Percentiles rank a stretch among this genome's conserved stretches.
Evolutionary conservation across 1,284 basidiomycete species (phyloP).

Genomic region (Ustilago curta): DNA sequence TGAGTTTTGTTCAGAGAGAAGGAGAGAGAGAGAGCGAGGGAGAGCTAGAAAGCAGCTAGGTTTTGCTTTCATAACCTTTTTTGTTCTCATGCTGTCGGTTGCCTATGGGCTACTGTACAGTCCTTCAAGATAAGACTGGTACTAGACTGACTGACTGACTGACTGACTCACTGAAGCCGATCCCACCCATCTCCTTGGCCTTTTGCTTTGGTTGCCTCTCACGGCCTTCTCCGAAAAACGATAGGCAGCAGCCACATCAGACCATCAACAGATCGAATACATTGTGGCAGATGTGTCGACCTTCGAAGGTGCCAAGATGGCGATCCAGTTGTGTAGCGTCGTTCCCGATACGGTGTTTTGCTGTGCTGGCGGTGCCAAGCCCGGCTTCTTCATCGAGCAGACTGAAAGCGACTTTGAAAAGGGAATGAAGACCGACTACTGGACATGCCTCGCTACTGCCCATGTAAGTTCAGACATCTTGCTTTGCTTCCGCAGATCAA

Average conservation of each 20-base stretch:
- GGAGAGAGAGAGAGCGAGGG: too few species aligned
- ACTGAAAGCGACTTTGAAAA: conserved; percentile 75
- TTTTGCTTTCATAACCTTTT: too few species aligned
- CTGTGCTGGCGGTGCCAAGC: conserved; percentile 79
- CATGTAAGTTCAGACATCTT: conserved; percentile 73
- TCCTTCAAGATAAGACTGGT: too few species aligned
- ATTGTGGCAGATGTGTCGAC: conserved; percentile 63
- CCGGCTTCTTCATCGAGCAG: conserved; percentile 80
- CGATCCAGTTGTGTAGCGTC: conserved; percentile 57
- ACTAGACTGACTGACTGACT: too few species aligned
- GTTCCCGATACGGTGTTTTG: conserved; percentile 79
- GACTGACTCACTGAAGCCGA: neutral
- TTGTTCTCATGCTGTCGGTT: too few species aligned
- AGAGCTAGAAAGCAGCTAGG: too few species aligned
- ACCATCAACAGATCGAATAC: conserved; percentile 39
- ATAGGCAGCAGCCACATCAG: conserved; percentile 29
- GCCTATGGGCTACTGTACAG: too few species aligned
- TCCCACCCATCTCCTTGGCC: neutral
- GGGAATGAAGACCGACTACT: conserved; percentile 72
- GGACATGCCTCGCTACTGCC: conserved; percentile 78
- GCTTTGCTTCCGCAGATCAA: neutral
- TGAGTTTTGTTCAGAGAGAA: conserved; percentile 54
- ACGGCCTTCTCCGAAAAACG: conserved; percentile 6
- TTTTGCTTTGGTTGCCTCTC: neutral
- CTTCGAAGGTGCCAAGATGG: conserved; percentile 54